phyloP scores from a whole-genome alignment of 2,329 filamentous ascomycete genomes.

The Fusarium cicatricum region DNA sequence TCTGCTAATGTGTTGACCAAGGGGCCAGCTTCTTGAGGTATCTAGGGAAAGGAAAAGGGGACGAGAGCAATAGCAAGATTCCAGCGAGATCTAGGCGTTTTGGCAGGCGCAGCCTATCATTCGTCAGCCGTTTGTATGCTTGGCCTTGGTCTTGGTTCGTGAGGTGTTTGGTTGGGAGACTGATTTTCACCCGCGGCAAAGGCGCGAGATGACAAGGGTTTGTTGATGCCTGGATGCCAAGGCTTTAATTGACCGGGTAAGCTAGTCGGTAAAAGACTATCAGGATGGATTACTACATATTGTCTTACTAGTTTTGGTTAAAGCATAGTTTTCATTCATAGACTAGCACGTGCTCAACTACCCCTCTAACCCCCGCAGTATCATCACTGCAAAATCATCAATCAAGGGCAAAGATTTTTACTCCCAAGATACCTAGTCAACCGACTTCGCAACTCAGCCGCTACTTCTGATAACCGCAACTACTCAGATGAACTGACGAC shows the following conservation, averaged over 20 bases:
- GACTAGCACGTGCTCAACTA: no score
- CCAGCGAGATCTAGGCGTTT: constrained; percentile 1
- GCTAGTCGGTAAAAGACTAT: neutral
- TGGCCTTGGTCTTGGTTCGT: constrained; percentile 28
- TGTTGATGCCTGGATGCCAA: constrained; percentile 13
- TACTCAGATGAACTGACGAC: no score
- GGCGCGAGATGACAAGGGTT: constrained; percentile 21
- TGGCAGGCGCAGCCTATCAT: constrained; percentile 17
- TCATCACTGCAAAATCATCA: no score
- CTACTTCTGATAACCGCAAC: no score
- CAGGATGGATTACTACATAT: neutral
- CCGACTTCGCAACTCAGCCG: no score
- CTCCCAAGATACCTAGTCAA: no score
- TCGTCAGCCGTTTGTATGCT: constrained; percentile 22
- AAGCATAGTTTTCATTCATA: no score
- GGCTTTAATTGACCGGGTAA: neutral
- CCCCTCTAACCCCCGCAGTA: no score
- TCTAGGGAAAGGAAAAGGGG: neutral
- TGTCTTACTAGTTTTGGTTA: no score
- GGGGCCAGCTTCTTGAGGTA: constrained; percentile 1
- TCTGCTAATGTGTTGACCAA: constrained; percentile 2
- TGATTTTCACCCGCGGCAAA: constrained; percentile 19
- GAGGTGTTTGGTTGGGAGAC: constrained; percentile 22
- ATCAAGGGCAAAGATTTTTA: no score
- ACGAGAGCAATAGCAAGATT: constrained; percentile 2